Conservation (phyloP, 202 grass and related monocot genomes). For the Cymbopogon flexuosus region DNA sequence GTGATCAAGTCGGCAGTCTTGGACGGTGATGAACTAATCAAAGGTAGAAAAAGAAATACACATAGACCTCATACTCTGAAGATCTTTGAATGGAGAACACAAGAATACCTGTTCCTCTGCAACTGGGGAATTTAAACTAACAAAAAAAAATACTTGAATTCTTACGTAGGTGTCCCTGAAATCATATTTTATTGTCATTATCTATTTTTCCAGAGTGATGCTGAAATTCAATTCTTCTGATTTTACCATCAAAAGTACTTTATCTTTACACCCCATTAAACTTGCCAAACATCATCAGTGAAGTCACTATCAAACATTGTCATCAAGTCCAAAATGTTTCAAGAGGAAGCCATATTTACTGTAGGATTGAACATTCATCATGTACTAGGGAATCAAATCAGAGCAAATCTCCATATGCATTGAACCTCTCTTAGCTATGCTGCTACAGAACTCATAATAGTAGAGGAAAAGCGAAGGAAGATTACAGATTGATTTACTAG, state of each 20-base stretch:
- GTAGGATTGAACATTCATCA: slow-evolving; percentile 23
- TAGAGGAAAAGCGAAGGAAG: slow-evolving; percentile 3
- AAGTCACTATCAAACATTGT: slow-evolving; percentile 22
- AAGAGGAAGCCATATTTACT: slow-evolving; percentile 12
- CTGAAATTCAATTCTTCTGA: neutral
- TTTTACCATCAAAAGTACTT: neutral
- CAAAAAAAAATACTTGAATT: neutral
- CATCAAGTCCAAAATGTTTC: slow-evolving; percentile 21
- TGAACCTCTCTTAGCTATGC: neutral
- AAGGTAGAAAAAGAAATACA: neutral
- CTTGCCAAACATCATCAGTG: slow-evolving; percentile 25
- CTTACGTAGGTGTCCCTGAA: neutral
- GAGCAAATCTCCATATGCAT: slow-evolving; percentile 33
- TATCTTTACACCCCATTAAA: neutral
- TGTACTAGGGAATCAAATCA: slow-evolving; percentile 39
- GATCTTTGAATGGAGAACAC: too few relatives aligned
- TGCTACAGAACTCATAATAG: neutral
- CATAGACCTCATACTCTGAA: too few relatives aligned
- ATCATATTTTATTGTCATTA: neutral
- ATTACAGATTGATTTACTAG: neutral
- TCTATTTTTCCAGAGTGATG: neutral
- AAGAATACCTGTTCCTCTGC: neutral
- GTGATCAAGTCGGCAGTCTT: slow-evolving; percentile 27
- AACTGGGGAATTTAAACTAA: neutral
- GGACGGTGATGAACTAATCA: neutral